Evolutionary conservation across 805 yeast genomes (phyloP).

Genomic region (Kuraishia piskuri): DNA sequence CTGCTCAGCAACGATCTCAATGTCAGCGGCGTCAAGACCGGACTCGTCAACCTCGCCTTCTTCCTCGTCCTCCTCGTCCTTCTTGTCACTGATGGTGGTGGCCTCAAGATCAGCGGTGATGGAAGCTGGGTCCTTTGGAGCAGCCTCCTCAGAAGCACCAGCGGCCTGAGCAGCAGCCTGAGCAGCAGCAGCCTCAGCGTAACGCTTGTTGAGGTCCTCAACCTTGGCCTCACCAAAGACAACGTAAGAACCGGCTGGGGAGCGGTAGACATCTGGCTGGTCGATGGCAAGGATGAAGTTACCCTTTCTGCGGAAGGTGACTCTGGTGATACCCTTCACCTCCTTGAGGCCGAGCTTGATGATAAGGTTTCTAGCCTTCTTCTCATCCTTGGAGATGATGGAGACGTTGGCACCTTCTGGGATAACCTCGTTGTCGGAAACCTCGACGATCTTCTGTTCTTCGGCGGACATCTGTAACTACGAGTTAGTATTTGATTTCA

Average conservation of each 20-base stretch:
- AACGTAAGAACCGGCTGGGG: constrained; percentile 88
- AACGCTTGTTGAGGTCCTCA: constrained; percentile 85
- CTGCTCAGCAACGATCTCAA: constrained; percentile 84
- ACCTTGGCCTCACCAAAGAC: constrained; percentile 98
- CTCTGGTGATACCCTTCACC: constrained; percentile 89
- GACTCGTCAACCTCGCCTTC: constrained; percentile 77
- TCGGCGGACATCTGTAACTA: constrained; percentile 22
- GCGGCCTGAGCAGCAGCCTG: constrained; percentile 53
- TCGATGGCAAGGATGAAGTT: constrained; percentile 88
- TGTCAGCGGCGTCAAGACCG: constrained; percentile 76
- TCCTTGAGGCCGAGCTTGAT: constrained; percentile 83
- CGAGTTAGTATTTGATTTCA: too few species aligned
- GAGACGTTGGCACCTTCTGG: constrained; percentile 80
- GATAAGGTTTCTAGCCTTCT: constrained; percentile 89
- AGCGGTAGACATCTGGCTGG: constrained; percentile 90
- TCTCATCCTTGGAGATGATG: constrained; percentile 82
- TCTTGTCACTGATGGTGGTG: constrained; percentile 37
- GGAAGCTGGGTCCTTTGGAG: constrained; percentile 62
- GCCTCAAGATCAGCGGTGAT: constrained; percentile 78
- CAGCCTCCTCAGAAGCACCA: constrained; percentile 18
- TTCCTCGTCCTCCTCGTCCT: constrained; percentile 35
- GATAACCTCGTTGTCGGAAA: constrained; percentile 31
- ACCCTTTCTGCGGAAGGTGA: constrained; percentile 90
- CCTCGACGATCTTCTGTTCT: constrained; percentile 23
- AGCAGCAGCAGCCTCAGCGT: constrained; percentile 76